These are phyloP conservation scores for Pulveroboletus sp. DNA, from an alignment of 768 basidiomycete genomes.

Conservation along the genomic window DNA sequence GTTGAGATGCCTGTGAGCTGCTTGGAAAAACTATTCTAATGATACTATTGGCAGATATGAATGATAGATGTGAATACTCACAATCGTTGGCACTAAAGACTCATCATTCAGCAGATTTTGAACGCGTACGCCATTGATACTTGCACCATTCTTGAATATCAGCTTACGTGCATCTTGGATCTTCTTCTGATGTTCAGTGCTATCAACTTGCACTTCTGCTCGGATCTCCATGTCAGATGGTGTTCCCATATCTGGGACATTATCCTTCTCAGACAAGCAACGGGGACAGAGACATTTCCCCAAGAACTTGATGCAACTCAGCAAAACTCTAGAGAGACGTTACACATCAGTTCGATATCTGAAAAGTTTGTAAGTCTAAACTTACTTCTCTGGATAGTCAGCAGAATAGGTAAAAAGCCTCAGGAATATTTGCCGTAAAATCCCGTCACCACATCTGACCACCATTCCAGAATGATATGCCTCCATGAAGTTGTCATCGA, in stretches of 20 bases:
- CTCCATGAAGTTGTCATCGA: slow-evolving; percentile 16
- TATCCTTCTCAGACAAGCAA: not conserved
- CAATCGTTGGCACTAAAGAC: slow-evolving; percentile 14
- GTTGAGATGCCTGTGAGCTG: slow-evolving; percentile 4
- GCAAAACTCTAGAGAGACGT: not conserved
- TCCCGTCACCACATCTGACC: too few species aligned
- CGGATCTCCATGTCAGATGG: not conserved
- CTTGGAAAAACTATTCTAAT: slow-evolving; percentile 38
- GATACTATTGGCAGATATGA: not conserved
- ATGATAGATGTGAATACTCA: not conserved
- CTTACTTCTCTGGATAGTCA: too few species aligned
- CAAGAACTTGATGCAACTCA: slow-evolving; percentile 7
- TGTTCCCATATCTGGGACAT: not conserved
- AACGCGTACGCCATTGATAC: slow-evolving; percentile 1
- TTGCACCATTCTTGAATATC: slow-evolving; percentile 7
- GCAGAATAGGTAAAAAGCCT: too few species aligned
- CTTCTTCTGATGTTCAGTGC: not conserved
- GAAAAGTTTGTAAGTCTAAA: too few species aligned
- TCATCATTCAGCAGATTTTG: slow-evolving; percentile 1
- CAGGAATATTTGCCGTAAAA: too few species aligned
- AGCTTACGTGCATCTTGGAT: not conserved
- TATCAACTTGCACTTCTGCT: not conserved
- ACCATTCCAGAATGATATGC: slow-evolving; percentile 17
- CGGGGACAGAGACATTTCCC: not conserved
- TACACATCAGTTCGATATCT: not conserved